Evolutionary conservation across 495 filamentous ascomycete genomes (phyloP), one percentile per base, ranked within the genome.

Genomic region (Tuber melanosporum): DNA sequence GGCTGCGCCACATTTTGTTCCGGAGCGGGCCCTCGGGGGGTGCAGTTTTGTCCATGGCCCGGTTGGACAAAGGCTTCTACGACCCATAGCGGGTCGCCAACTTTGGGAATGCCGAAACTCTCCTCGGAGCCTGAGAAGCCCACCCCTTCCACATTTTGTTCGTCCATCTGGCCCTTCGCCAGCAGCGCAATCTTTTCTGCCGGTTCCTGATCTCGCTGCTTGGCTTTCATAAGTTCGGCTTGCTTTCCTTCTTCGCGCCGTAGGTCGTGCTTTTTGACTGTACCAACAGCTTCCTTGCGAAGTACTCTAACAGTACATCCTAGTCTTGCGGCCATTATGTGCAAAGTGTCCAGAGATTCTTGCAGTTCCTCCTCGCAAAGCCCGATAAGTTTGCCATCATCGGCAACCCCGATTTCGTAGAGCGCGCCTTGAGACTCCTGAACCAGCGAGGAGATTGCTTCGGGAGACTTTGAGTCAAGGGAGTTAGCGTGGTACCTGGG

Each of bases 391-490:
- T 91, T 93, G 20, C 95, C 95, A 85, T 98, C 94, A 83, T 99
- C 95, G 8, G 94, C 91, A 36, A 99, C 94, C 0, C 95, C 95
- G 82, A 99, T 96, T 85, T 99, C 96, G 76, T 99, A 99, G 73
- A 98, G 83, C 0, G 96, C 96, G 26, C 95, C 95, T 76, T 92
- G 91, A 52, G 93, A 97, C 77, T 96, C 94, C 83, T 98, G 94
- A 5, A 99, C 87, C 1, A 95, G 93, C 7, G 94, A 81, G 22
- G 91, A 17, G 93, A 85, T 62, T 93, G 85, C 73, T 89, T 90
- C 70, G 86, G 88, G 6, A 90, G 90, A 75, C 89, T 90, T 80
- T 47, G 81, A 80, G n/a, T 77, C 79, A 70, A 82, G 75, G 9
- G 80, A 78, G 62, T 82, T 82, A 1, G 77, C 81, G 49, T 82